Percentiles rank a stretch among this genome's conserved stretches.
These are phyloP conservation scores for Yarrowia keelungensis DNA, from an alignment of 805 yeast genomes.

Conservation along the genomic window DNA sequence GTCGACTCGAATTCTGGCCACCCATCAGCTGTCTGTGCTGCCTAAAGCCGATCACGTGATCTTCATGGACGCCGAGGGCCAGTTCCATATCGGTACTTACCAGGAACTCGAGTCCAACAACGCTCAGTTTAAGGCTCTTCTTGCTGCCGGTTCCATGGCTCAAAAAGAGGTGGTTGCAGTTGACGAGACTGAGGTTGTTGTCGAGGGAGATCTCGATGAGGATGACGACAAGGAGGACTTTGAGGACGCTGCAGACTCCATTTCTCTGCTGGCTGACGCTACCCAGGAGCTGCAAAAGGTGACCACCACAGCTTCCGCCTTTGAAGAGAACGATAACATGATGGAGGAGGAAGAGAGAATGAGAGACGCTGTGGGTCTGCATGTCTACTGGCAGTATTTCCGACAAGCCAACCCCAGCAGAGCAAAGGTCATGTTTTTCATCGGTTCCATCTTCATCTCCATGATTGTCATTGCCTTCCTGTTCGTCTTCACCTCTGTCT, in stretches of 20 bases:
- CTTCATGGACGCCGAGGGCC: slow-evolving; percentile 67
- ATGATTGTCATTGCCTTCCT: slow-evolving; percentile 27
- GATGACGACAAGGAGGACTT: neutral
- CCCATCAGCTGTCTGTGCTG: slow-evolving; percentile 80
- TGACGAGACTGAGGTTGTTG: neutral
- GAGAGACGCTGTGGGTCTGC: slow-evolving; percentile 44
- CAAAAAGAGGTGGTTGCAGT: slow-evolving; percentile 43
- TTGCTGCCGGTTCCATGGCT: slow-evolving; percentile 49
- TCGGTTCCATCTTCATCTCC: slow-evolving; percentile 62
- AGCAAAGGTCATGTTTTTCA: slow-evolving; percentile 42
- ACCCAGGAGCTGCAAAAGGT: slow-evolving; percentile 42
- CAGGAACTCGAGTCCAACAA: slow-evolving; percentile 56
- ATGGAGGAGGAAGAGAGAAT: slow-evolving; percentile 40
- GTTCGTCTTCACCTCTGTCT: slow-evolving; percentile 30
- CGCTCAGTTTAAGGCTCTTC: slow-evolving; percentile 59
- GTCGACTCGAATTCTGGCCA: slow-evolving; percentile 77
- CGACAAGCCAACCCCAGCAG: slow-evolving; percentile 59
- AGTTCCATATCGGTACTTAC: slow-evolving; percentile 65
- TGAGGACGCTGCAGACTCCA: slow-evolving; percentile 3
- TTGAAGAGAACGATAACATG: slow-evolving; percentile 41
- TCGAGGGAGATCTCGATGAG: neutral
- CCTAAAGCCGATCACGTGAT: slow-evolving; percentile 72
- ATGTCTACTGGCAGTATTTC: slow-evolving; percentile 59
- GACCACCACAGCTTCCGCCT: slow-evolving; percentile 21
- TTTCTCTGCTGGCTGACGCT: slow-evolving; percentile 8